Conservation (phyloP, 192 early-diverging fungal genomes). For the Rhizophagus prolifer region DNA sequence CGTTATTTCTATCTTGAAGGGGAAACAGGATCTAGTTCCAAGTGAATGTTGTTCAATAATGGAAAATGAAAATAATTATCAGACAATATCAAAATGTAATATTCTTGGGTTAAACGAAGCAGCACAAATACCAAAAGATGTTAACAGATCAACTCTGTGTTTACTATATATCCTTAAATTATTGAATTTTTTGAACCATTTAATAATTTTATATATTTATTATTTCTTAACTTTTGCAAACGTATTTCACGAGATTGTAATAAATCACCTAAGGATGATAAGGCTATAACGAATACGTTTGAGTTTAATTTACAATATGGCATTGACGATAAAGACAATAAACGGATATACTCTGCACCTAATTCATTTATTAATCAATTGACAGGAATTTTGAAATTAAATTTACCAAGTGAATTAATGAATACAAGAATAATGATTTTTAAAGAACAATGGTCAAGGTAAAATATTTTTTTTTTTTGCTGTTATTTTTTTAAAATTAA, state of each 20-base stretch:
- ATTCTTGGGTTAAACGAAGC: conserved; percentile 9
- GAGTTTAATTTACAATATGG: conserved; percentile 15
- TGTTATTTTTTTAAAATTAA: background rate
- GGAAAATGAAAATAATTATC: conserved; percentile 21
- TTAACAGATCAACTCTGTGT: conserved; percentile 14
- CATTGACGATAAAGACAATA: conserved; percentile 19
- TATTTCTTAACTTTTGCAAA: conserved; percentile 12
- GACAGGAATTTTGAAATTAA: conserved; percentile 13
- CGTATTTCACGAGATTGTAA: conserved; percentile 2
- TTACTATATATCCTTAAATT: conserved; percentile 25
- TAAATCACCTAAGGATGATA: background rate
- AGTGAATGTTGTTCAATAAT: conserved; percentile 19
- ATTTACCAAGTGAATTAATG: conserved; percentile 16
- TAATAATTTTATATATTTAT: background rate
- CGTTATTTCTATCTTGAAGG: conserved; percentile 9
- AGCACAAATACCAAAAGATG: conserved; percentile 12
- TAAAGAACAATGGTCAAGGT: conserved; percentile 31
- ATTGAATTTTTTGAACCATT: background rate
- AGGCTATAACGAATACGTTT: background rate
- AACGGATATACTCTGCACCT: background rate
- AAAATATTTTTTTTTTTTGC: background rate
- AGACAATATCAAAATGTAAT: conserved; percentile 15
- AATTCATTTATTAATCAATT: conserved; percentile 26
- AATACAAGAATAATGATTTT: conserved; percentile 23
- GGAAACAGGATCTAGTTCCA: conserved; percentile 21